Conservation (phyloP, 768 basidiomycete species). For the Dacryopinax spathularia region DNA sequence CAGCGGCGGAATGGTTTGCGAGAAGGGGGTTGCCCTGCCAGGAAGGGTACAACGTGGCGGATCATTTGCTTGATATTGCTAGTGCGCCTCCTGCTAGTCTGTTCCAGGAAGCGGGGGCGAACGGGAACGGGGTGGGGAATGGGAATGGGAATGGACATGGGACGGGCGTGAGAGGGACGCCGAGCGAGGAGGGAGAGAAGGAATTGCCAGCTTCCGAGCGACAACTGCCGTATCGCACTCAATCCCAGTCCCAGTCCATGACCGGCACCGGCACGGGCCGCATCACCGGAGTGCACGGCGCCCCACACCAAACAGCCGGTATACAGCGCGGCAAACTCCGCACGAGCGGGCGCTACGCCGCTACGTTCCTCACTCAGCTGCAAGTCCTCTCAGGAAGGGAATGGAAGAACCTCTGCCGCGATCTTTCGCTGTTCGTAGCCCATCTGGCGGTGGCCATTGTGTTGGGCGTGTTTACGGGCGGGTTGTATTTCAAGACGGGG, state of each 20-base stretch:
- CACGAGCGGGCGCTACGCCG: slow-evolving; percentile 34
- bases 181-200: neutral
- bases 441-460: slow-evolving; percentile 57
- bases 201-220: neutral
- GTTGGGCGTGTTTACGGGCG: slow-evolving; percentile 65
- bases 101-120: neutral
- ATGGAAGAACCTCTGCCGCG: slow-evolving; percentile 70
- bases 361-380: slow-evolving; percentile 81
- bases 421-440: slow-evolving; percentile 67
- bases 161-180: too few species aligned
- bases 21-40: slow-evolving; percentile 39
- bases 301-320: neutral
- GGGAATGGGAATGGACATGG: too few species aligned
- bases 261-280: neutral
- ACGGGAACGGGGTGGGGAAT: too few species aligned
- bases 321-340: neutral
- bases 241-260: slow-evolving; percentile 4
- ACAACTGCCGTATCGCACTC: neutral
- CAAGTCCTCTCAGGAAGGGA: slow-evolving; percentile 70
- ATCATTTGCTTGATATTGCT: slow-evolving; percentile 81
- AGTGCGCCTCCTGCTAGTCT: slow-evolving; percentile 43
- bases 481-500: slow-evolving; percentile 70
- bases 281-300: neutral
- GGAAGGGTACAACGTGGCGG: slow-evolving; percentile 80
- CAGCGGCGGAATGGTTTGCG: slow-evolving; percentile 55